Evolutionary conservation across 2,329 filamentous ascomycete species (phyloP).

Genomic region (Apiospora saccharicola): DNA sequence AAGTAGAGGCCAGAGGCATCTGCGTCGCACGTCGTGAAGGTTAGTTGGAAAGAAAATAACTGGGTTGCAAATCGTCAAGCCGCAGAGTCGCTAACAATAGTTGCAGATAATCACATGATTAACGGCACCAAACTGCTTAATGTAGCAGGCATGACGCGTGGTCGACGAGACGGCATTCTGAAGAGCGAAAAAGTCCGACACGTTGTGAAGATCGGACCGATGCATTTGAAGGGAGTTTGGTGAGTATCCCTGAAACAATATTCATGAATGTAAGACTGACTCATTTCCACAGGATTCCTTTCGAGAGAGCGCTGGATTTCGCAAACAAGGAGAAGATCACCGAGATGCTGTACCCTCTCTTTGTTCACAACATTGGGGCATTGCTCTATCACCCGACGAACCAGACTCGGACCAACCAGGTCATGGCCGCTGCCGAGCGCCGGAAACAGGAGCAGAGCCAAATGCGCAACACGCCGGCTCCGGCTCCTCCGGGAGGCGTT

Average conservation of each 20-base stretch:
- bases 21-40: slow-evolving; percentile 95
- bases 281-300: slow-evolving; percentile 80
- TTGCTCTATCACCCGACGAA: slow-evolving; percentile 94
- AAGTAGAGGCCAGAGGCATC: slow-evolving; percentile 94
- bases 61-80: slow-evolving; percentile 29
- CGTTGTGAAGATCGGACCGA: slow-evolving; percentile 98
- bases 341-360: slow-evolving; percentile 90
- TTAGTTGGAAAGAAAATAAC: slow-evolving; percentile 49
- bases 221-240: slow-evolving; percentile 99
- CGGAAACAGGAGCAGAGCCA: slow-evolving; percentile 75
- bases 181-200: slow-evolving; percentile 98
- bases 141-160: slow-evolving; percentile 97
- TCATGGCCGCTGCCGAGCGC: slow-evolving; percentile 84
- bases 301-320: slow-evolving; percentile 96
- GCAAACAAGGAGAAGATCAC: slow-evolving; percentile 99
- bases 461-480: slow-evolving; percentile 66
- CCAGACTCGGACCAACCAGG: slow-evolving; percentile 80
- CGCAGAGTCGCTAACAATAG: background rate
- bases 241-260: slow-evolving; percentile 55
- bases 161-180: slow-evolving; percentile 91
- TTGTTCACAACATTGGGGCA: slow-evolving; percentile 96
- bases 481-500: slow-evolving; percentile 53
- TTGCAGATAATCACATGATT: slow-evolving; percentile 80
- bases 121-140: slow-evolving; percentile 98
- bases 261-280: slow-evolving; percentile 26